Percentiles rank a stretch among this genome's conserved stretches.
Evolutionary conservation across 2,329 filamentous ascomycete genomes (phyloP).

Genomic region (Sarocladium strictum): DNA sequence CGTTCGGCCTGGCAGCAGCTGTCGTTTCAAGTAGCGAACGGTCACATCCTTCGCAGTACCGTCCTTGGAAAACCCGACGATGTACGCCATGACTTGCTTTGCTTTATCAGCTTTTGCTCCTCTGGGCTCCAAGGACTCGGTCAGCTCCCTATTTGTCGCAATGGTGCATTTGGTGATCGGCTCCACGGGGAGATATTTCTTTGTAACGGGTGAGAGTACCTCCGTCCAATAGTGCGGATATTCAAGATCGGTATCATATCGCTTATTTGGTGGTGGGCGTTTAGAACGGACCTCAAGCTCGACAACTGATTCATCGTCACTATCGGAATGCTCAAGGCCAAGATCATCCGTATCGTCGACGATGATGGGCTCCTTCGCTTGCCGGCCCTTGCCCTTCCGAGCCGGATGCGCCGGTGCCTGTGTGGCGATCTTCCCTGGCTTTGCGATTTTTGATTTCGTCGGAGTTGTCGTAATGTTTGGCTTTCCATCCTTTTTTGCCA

Average conservation of each 20-base stretch:
- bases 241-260: constrained; percentile 69
- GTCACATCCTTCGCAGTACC: constrained; percentile 94
- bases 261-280: constrained; percentile 34
- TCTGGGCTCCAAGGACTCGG: constrained; percentile 74
- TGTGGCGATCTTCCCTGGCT: constrained; percentile 16
- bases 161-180: constrained; percentile 63
- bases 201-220: constrained; percentile 73
- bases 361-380: constrained; percentile 8
- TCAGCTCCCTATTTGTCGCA: constrained; percentile 64
- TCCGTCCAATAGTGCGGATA: constrained; percentile 94
- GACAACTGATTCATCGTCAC: constrained; percentile 54
- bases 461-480: neutral
- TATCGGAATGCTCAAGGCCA: constrained; percentile 35
- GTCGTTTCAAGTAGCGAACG: constrained; percentile 78
- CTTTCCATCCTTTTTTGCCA: neutral
- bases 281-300: constrained; percentile 42
- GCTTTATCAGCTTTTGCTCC: constrained; percentile 78
- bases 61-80: constrained; percentile 76
- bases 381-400: constrained; percentile 8
- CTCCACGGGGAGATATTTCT: constrained; percentile 75
- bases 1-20: constrained; percentile 79
- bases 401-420: constrained; percentile 8
- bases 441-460: constrained; percentile 3
- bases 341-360: constrained; percentile 41
- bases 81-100: constrained; percentile 85